Conservation (phyloP, 257 asterid species). For the Mitragyna speciosa region DNA sequence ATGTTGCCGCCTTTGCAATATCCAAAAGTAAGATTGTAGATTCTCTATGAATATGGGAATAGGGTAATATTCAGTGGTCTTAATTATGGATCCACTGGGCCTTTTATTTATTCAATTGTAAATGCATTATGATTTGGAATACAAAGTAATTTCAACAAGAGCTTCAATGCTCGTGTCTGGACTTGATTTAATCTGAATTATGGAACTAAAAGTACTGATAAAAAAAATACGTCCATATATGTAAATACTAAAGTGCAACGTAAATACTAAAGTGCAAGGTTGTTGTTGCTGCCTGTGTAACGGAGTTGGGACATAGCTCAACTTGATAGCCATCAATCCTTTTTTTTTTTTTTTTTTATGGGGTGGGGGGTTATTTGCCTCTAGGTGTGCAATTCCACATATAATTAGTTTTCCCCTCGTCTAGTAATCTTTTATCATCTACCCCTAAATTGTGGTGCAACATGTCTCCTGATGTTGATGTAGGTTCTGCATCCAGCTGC, state of each 20-base stretch:
- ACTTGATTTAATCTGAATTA: not conserved
- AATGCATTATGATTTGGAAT: not conserved
- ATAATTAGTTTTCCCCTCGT: not conserved
- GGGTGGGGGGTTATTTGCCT: too few species aligned
- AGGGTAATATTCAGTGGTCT: not conserved
- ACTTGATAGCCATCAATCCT: not conserved
- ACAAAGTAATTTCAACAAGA: not conserved
- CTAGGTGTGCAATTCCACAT: not conserved
- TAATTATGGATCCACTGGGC: not conserved
- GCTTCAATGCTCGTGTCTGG: not conserved
- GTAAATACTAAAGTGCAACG: not conserved
- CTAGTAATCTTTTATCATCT: not conserved
- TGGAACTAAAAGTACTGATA: not conserved
- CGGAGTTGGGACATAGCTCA: not conserved
- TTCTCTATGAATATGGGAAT: not conserved
- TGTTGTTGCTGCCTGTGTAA: not conserved
- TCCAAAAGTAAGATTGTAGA: slow-evolving; percentile 55
- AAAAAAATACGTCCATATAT: not conserved
- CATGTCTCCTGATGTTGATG: slow-evolving; percentile 1
- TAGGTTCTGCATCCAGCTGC: slow-evolving; percentile 86
- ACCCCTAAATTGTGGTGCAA: not conserved
- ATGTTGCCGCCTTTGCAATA: slow-evolving; percentile 81
- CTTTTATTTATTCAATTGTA: not conserved
- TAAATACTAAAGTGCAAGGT: not conserved
- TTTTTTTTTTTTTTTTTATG: not conserved